phyloP scores from a whole-genome alignment of 2,329 filamentous ascomycete genomes.

The Colletotrichum brevisporum region DNA sequence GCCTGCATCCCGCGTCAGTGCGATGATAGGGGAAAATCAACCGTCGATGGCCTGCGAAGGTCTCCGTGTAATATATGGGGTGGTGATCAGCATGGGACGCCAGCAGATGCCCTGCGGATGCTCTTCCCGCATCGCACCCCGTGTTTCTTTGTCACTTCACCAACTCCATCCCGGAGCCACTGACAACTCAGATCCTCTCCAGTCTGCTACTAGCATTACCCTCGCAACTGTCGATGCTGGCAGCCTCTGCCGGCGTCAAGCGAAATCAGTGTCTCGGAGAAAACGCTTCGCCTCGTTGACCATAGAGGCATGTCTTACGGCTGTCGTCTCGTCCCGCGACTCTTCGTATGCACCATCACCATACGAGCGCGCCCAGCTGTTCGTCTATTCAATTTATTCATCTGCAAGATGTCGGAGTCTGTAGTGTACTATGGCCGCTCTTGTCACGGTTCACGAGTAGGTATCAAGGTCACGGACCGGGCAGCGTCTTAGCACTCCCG shows the following conservation, averaged over 20 bases:
- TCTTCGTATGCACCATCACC: too few species aligned
- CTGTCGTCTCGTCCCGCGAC: conserved; percentile 1
- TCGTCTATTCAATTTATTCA: conserved; percentile 8
- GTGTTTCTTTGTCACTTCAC: background rate
- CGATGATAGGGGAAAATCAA: background rate
- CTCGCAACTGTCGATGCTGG: too few species aligned
- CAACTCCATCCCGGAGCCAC: background rate
- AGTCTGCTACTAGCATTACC: background rate
- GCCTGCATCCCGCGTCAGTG: conserved; percentile 9
- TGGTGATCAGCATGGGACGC: too few species aligned
- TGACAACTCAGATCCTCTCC: background rate
- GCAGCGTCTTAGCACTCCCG: background rate
- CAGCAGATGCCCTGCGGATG: too few species aligned
- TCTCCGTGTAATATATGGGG: background rate
- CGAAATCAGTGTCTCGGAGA: conserved; percentile 1
- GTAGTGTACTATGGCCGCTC: background rate
- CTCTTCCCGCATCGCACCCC: too few species aligned
- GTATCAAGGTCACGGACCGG: background rate
- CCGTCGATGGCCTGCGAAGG: background rate
- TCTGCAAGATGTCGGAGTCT: background rate
- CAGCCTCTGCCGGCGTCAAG: background rate
- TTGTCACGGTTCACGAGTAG: conserved; percentile 7
- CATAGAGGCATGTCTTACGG: conserved; percentile 4
- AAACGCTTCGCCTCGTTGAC: background rate
- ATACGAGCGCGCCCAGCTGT: background rate